Evolutionary conservation across 345 rosid genomes (phyloP).

Genomic region (Brassica napus): Da-Ae NC_063440.1:17589501-17590000

Average conservation of each 20-base stretch:
- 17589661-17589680: neutral
- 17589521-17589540: slow-evolving; percentile 35
- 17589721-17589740: slow-evolving; percentile 81
- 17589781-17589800: slow-evolving; percentile 68
- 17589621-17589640: slow-evolving; percentile 84
- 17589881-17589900: slow-evolving; percentile 56
- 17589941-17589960: slow-evolving; percentile 62
- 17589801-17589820: slow-evolving; percentile 47
- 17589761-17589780: slow-evolving; percentile 71
- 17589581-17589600: slow-evolving; percentile 44
- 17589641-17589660: slow-evolving; percentile 43
- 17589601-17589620: slow-evolving; percentile 68
- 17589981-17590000: slow-evolving; percentile 70
- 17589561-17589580: too few relatives aligned
- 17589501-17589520: neutral
- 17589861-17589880: neutral
- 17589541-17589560: slow-evolving; percentile 45
- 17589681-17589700: neutral
- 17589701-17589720: slow-evolving; percentile 39
- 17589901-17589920: slow-evolving; percentile 63
- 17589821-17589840: neutral
- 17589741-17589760: slow-evolving; percentile 80
- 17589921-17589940: slow-evolving; percentile 67
- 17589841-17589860: neutral
- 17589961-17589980: slow-evolving; percentile 88